Percentiles rank a stretch among this genome's conserved stretches.
phyloP scores from a whole-genome alignment of 768 basidiomycete genomes.

The Rhizopogon vulgaris region DNA sequence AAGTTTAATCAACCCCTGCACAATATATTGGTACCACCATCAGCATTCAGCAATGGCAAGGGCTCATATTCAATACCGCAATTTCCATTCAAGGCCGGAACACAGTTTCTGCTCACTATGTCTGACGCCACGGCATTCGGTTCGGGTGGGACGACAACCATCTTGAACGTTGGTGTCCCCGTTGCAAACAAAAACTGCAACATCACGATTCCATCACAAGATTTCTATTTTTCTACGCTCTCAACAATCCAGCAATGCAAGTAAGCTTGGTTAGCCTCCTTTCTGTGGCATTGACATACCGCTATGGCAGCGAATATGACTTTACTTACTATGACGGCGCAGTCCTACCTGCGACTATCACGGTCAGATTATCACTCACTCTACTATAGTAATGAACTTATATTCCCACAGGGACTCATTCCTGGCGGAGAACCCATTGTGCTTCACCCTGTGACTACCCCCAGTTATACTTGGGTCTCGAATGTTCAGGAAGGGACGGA shows the following conservation, averaged over 20 bases:
- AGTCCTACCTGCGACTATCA: conserved; percentile 46
- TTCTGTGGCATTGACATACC: conserved; percentile 4
- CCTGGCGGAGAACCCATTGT: conserved; percentile 51
- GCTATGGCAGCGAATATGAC: conserved; percentile 33
- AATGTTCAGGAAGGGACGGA: conserved; percentile 54
- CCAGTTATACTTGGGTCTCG: conserved; percentile 45
- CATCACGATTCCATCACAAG: conserved; percentile 32
- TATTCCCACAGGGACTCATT: conserved; percentile 44
- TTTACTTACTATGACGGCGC: conserved; percentile 42
- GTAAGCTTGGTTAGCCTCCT: conserved; percentile 26
- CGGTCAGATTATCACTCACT: conserved; percentile 27
- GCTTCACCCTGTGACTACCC: conserved; percentile 27
- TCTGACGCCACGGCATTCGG: conserved; percentile 68
- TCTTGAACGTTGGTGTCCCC: conserved; percentile 44
- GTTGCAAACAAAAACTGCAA: conserved; percentile 40
- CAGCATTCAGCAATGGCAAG: conserved; percentile 45
- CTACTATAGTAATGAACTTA: background rate
- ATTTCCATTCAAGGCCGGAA: conserved; percentile 34
- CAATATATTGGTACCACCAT: conserved; percentile 48
- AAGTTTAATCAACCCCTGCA: conserved; percentile 52
- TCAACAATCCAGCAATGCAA: conserved; percentile 54
- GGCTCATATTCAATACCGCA: conserved; percentile 44
- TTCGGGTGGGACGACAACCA: conserved; percentile 49
- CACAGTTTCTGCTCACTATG: conserved; percentile 53
- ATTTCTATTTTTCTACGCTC: conserved; percentile 44